A percentile compares a stretch with the other conserved stretches of the same genome.
Conservation (phyloP, 768 basidiomycete species). For the Tricholoma terreum region DNA sequence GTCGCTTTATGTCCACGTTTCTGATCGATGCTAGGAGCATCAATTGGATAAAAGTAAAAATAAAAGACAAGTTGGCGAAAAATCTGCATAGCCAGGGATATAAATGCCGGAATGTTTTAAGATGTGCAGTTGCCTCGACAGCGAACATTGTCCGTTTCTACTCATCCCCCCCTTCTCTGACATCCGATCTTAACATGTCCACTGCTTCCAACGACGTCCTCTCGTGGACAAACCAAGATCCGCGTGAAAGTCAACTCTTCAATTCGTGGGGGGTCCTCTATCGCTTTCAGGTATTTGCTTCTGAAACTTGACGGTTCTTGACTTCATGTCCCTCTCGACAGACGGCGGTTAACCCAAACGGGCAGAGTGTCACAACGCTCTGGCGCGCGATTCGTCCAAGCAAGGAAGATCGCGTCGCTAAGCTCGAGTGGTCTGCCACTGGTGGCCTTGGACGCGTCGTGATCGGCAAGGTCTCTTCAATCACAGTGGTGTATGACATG, state of each 20-base stretch:
- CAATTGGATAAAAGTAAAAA: conserved; percentile 41
- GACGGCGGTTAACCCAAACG: conserved; percentile 63
- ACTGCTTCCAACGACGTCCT: conserved; percentile 64
- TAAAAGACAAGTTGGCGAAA: conserved; percentile 24
- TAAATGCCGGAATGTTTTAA: conserved; percentile 48
- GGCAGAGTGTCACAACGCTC: conserved; percentile 72
- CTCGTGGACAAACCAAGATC: conserved; percentile 86
- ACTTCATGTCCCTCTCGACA: conserved; percentile 34
- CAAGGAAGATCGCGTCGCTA: conserved; percentile 86
- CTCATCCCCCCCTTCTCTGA: conserved; percentile 22
- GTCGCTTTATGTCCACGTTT: conserved; percentile 72
- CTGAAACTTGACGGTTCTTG: background rate
- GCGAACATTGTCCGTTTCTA: conserved; percentile 19
- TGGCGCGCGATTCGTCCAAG: conserved; percentile 80
- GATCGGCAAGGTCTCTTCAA: conserved; percentile 68
- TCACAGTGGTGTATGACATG: conserved; percentile 15
- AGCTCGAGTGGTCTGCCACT: conserved; percentile 81
- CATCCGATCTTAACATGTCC: conserved; percentile 38
- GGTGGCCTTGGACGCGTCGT: conserved; percentile 82
- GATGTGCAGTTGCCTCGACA: conserved; percentile 22
- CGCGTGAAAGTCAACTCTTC: conserved; percentile 80
- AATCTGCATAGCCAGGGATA: conserved; percentile 51
- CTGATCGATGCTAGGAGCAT: conserved; percentile 64
- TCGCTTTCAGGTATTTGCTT: conserved; percentile 67
- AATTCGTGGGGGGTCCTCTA: conserved; percentile 79